Evolutionary conservation across 2,329 filamentous ascomycete genomes (phyloP).

Genomic region (Thelonectria rubi): DNA sequence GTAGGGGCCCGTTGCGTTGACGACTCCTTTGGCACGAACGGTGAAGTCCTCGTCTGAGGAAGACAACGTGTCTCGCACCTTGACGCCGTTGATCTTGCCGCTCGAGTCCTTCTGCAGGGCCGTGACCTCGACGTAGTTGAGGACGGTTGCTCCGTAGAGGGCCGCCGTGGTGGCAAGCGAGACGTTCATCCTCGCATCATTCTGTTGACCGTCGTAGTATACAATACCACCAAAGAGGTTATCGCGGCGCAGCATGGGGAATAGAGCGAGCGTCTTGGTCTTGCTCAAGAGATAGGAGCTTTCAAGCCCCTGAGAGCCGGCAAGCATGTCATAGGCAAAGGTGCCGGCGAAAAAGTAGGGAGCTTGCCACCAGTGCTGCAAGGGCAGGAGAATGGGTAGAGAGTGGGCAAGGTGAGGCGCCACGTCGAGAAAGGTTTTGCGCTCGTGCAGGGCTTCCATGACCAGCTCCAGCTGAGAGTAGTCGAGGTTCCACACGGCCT

Average conservation of each 20-base stretch:
- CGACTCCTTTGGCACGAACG: conserved; percentile 81
- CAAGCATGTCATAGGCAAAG: conserved; percentile 83
- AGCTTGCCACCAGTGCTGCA: conserved; percentile 85
- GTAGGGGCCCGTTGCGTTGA: conserved; percentile 87
- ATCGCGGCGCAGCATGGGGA: conserved; percentile 80
- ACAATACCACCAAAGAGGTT: conserved; percentile 80
- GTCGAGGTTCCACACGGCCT: conserved; percentile 86
- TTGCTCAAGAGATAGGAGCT: conserved; percentile 83
- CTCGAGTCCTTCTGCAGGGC: conserved; percentile 74
- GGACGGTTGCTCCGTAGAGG: conserved; percentile 80
- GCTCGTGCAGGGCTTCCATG: conserved; percentile 82
- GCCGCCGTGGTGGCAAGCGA: conserved; percentile 83
- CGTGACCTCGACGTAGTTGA: conserved; percentile 85
- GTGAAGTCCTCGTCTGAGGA: conserved; percentile 72
- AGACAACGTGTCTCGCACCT: conserved; percentile 64
- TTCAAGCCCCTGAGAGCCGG: conserved; percentile 83
- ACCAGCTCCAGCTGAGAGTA: conserved; percentile 85
- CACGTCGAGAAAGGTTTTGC: conserved; percentile 84
- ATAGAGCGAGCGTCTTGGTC: conserved; percentile 79
- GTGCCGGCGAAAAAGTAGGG: conserved; percentile 77
- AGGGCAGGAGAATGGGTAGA: conserved; percentile 84
- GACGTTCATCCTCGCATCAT: conserved; percentile 88
- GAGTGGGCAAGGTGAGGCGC: conserved; percentile 83
- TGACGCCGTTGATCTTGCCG: conserved; percentile 75
- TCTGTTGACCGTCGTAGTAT: conserved; percentile 89